These are phyloP conservation scores for Fusarium piperis DNA, from an alignment of 2,329 filamentous ascomycete genomes.

Conservation along the genomic window DNA sequence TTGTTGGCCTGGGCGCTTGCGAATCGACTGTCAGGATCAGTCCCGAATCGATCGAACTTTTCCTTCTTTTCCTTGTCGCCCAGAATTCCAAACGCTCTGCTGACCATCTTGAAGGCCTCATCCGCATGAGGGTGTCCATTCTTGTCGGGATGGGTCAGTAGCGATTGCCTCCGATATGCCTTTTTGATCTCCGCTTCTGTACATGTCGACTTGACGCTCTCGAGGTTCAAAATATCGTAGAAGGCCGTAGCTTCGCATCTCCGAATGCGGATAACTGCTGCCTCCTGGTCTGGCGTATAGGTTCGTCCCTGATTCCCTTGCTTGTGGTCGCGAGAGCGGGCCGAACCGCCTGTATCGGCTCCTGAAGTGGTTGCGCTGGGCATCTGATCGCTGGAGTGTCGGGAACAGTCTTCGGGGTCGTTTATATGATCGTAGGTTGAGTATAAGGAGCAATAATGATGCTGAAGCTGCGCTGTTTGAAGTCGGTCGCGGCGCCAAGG, in stretches of 20 bases:
- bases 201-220: conserved; percentile 69
- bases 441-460: neutral
- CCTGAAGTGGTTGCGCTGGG: conserved; percentile 64
- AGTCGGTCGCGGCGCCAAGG: conserved; percentile 15
- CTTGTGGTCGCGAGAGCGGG: conserved; percentile 72
- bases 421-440: conserved; percentile 8
- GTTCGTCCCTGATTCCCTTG: conserved; percentile 80
- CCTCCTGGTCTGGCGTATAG: conserved; percentile 90
- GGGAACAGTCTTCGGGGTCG: neutral
- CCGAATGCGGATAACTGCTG: conserved; percentile 88
- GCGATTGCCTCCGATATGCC: conserved; percentile 92
- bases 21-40: conserved; percentile 91
- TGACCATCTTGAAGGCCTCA: conserved; percentile 98
- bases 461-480: conserved; percentile 7
- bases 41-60: conserved; percentile 88
- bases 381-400: conserved; percentile 37
- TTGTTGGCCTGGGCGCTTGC: conserved; percentile 68
- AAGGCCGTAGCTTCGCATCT: conserved; percentile 87
- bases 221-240: conserved; percentile 91
- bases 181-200: conserved; percentile 94
- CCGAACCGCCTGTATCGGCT: conserved; percentile 58
- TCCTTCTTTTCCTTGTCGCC: conserved; percentile 89
- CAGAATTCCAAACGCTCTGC: conserved; percentile 89
- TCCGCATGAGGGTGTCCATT: conserved; percentile 96
- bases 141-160: conserved; percentile 98